Evolutionary conservation across 345 rosid species (phyloP).

Genomic region (Salix purpurea): DNA sequence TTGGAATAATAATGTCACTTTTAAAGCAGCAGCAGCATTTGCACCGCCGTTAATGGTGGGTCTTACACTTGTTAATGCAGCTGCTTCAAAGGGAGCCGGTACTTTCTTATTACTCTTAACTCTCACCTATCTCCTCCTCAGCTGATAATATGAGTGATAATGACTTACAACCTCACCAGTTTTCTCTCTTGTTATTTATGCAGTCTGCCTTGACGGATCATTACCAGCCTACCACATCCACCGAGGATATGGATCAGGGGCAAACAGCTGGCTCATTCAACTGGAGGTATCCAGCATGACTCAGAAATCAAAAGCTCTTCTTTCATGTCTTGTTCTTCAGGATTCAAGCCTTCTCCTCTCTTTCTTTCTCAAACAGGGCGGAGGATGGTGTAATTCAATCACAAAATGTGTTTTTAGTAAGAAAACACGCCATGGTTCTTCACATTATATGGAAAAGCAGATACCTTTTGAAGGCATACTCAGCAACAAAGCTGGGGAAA

Average conservation of each 20-base stretch:
- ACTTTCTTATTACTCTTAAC: conserved; percentile 3
- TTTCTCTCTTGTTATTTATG: not conserved
- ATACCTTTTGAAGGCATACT: not conserved
- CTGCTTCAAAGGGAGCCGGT: conserved; percentile 90
- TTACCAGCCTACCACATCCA: conserved; percentile 88
- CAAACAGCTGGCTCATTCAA: conserved; percentile 83
- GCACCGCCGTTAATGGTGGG: conserved; percentile 45
- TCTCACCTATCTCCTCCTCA: no score
- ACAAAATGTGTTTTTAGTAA: not conserved
- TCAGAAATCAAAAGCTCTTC: not conserved
- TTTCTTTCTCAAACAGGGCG: not conserved
- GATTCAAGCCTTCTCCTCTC: conserved; percentile 2
- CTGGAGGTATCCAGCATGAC: conserved; percentile 52
- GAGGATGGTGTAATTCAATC: not conserved
- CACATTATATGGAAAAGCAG: not conserved
- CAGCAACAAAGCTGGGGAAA: not conserved
- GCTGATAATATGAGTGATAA: no score
- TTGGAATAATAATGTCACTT: no score
- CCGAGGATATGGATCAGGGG: conserved; percentile 76
- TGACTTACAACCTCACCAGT: no score
- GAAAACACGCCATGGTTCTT: not conserved
- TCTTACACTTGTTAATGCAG: conserved; percentile 66
- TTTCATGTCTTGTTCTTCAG: not conserved
- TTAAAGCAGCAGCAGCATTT: no score
- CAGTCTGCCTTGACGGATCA: conserved; percentile 96